Evolutionary conservation across 2,329 filamentous ascomycete species (phyloP).

Genomic region (Trichoderma sp.): DNA sequence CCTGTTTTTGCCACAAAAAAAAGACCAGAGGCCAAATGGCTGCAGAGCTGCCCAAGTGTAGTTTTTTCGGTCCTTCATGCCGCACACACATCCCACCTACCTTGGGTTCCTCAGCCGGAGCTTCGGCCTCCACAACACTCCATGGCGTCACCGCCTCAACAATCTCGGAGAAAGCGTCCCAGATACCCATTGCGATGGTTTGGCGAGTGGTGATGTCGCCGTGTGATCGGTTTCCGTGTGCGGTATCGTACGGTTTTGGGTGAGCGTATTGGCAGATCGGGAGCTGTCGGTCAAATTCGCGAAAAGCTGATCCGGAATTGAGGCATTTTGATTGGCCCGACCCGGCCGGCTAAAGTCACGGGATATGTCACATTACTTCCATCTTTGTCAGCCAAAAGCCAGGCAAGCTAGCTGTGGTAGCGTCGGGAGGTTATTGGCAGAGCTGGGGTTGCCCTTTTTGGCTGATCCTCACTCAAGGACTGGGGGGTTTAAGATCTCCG

Average conservation of each 20-base stretch:
- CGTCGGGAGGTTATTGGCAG: conserved; percentile 11
- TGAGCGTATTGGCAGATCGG: conserved; percentile 41
- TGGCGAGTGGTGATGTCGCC: conserved; percentile 39
- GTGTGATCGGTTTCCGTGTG: conserved; percentile 41
- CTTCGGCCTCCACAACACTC: conserved; percentile 65
- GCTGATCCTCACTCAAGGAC: conserved; percentile 11
- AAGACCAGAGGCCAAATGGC: not conserved
- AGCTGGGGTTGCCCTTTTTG: conserved; percentile 19
- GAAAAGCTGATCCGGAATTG: conserved; percentile 53
- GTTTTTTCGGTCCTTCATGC: not conserved
- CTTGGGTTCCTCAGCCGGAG: conserved; percentile 66
- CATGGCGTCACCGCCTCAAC: conserved; percentile 66
- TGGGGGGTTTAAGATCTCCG: conserved; percentile 15
- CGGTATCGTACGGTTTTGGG: conserved; percentile 33
- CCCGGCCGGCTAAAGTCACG: conserved; percentile 26
- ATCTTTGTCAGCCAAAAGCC: not conserved
- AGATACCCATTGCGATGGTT: conserved; percentile 62
- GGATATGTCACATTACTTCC: conserved; percentile 29
- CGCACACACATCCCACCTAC: conserved; percentile 37
- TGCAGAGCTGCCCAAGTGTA: conserved; percentile 16
- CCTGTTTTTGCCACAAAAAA: not conserved
- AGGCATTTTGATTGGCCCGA: conserved; percentile 48
- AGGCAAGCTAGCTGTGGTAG: not conserved
- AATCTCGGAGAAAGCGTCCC: conserved; percentile 65
- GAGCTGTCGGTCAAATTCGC: conserved; percentile 45